Base-by-base conservation (phyloP, 2,329 filamentous ascomycete species). In the Graphilbum sp. region DNA sequence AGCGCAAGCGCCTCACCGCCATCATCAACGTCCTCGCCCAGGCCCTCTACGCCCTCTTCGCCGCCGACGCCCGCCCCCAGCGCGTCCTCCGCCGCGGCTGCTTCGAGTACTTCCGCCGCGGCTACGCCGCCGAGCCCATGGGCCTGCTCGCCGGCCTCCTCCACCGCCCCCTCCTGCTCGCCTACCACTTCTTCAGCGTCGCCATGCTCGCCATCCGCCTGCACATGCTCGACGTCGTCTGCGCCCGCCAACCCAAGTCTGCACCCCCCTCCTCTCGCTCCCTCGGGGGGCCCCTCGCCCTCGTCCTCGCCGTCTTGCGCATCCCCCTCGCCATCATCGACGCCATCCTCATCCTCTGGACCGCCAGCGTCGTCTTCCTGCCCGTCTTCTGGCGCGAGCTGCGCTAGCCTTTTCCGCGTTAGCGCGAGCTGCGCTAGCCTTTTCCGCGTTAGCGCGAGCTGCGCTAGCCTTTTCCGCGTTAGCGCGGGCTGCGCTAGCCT, bases 11-110 rank as follows among this genome's bases (percentile, higher is more conserved):
- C 45, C 66, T 86, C 36, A 84, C 83, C 0, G 75, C 75, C 38
- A 87, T 94, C 48, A 90, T 98, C 67, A 98, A 98, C 59, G 93
- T 96, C 49, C 75, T 98, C n/a, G 88, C 90, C 2, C 83, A 90
- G 64, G 87, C 90, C 0, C 69, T 98, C 2, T 98, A 98, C 62
- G 67, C 72, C 24, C 72, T 98, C 12, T 98, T 96, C 54, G 85
- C 88, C 15, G 90, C 88, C 37, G 67, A 92, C 54, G 79, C 83
- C 57, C 59, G 66, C 33, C 72, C 87, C 52, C 73, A 96, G 37
- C 73, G 72, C 46, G 76, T 81, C 39, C 74, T 98, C 34, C 86
- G 93, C 61, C 70, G 70, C 46, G 90, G 90, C 35, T 98, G 90
- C 63, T 96, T 96, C 63, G 65, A 69, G 23, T 98, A 98, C 60